Base-by-base conservation (phyloP, 140 eudicot genomes). In the Flaveria floridana region DNA sequence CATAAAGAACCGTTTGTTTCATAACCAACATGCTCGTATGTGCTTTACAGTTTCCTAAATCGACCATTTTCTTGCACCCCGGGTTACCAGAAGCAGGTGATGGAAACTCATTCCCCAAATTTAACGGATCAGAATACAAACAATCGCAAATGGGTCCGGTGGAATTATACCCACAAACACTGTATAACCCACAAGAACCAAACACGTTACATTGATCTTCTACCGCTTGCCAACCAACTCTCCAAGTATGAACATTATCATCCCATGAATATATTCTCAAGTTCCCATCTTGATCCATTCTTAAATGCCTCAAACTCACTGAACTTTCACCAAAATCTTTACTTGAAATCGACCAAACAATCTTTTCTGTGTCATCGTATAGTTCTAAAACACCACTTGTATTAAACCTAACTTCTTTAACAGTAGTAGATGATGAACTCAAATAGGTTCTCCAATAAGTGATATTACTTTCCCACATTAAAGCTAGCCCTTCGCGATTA, bases 221-320 rank as follows among this genome's bases (percentile, higher is more conserved):
- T 15, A 90, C 91, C 0, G 96, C 96, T 82, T 90, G 96, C 96
- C 96, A 90, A 10, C 92, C 95, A 6, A 69, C 76, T 77, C 77
- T 76, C 96, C 95, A 90, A 11, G 65, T 18, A 62, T 20, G 78
- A 71, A 72, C 72, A 14, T 1, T 59, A 12, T 20, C 25, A 70
- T 82, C 87, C 96, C 96, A 90, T 4, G 88, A 87, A 78, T 90
- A 90, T 12, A 90, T 90, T 59, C 96, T 84, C 75, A 90, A 74
- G 68, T 90, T 90, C 18, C 96, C 96, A 80, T 90, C 96, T 75
- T 82, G 82, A 68, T 90, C 96, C 19, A 90, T 85, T 75, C 95
- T 87, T 20, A 87, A 76, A 78, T 85, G 94, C 76, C 96, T 76
- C 51, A 87, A 79, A 41, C 52, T 82, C 71, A 84, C 86, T 1